Base-by-base conservation (phyloP, 768 basidiomycete genomes). In the Postia placenta region DNA sequence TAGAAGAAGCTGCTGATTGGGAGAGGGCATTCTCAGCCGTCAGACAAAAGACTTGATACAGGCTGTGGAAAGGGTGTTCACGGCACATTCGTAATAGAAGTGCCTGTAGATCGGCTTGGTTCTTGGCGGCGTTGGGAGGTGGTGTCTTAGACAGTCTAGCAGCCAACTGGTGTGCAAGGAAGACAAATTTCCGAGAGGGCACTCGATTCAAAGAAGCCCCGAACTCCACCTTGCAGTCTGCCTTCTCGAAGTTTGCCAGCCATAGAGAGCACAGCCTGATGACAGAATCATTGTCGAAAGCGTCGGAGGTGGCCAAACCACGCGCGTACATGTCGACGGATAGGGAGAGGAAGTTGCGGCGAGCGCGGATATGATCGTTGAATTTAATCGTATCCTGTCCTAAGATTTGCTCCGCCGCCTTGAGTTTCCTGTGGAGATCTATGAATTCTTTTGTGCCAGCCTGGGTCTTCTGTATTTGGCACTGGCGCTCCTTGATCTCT, bases 51-150 rank as follows among this genome's bases (percentile, higher is more conserved):
- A 98, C 78, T 56, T 93, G 92, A 66, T 94, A 95, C 5, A 96
- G 68, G 56, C 80, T 86, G 62, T 99, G 96, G 68, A 91, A 98
- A 0, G 95, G 93, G 61, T 99, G 96, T 45, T 97, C 91, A 49
- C 66, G 66, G 58, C 88, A 89, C 76, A 99, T 87, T 20, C 81
- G 76, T 4, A 86, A 48, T 20, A 98, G 72, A 23, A 88, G 67
- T 2, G 58, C 66, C 44, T 84, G 80, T 4, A 98, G 72, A 50
- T 74, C 79, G 19, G 64, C 58, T 59, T 92, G 90, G 46, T 36
- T 65, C 53, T 4, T 66, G 50, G 28, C 67, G 28, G 60, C 42
- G 20, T 62, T 57, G 23, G 63, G 47, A 7, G 62, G 54, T 4
- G 48, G 30, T 3, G 71, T 50, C 38, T 69, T 77, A 11, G 85